A percentile compares a stretch with the other conserved stretches of the same genome.
These are phyloP conservation scores for Gentiana macrophylla DNA, from an alignment of 257 asterid genomes.

Conservation along the genomic window DNA sequence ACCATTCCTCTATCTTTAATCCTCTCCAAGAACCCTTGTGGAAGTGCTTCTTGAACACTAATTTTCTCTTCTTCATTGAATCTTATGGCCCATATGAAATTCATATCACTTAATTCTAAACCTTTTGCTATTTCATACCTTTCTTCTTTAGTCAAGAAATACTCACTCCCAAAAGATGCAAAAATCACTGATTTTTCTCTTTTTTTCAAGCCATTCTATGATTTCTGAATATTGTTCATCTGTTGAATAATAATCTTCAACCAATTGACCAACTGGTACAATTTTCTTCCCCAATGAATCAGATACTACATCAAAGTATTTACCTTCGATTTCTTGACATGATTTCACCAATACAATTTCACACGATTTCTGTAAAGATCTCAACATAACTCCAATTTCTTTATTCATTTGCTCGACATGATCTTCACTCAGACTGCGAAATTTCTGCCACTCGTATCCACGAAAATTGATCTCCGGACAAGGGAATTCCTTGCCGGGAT, in stretches of 20 bases:
- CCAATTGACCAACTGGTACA: slow-evolving; percentile 12
- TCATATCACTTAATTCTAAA: slow-evolving; percentile 3
- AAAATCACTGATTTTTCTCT: background rate
- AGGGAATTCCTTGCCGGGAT: slow-evolving; percentile 5
- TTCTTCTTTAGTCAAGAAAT: background rate
- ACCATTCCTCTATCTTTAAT: slow-evolving; percentile 6
- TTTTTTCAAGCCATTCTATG: slow-evolving; percentile 10
- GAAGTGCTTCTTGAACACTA: background rate
- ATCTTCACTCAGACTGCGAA: slow-evolving; percentile 1
- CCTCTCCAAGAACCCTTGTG: slow-evolving; percentile 13
- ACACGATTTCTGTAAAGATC: slow-evolving; percentile 1
- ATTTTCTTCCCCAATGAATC: slow-evolving; percentile 6
- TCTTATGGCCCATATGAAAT: slow-evolving; percentile 10
- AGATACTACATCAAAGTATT: slow-evolving; percentile 9
- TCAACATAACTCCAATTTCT: slow-evolving; percentile 3
- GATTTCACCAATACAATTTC: slow-evolving; percentile 6
- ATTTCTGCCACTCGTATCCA: background rate
- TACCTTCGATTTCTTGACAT: slow-evolving; percentile 9
- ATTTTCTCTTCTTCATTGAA: background rate
- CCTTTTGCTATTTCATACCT: slow-evolving; percentile 12
- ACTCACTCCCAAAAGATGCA: slow-evolving; percentile 11
- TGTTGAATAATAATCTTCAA: slow-evolving; percentile 2
- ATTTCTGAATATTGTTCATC: background rate
- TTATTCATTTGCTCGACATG: slow-evolving; percentile 8
- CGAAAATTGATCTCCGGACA: slow-evolving; percentile 2